Conservation (phyloP, 2,329 filamentous ascomycete genomes). For the Colletotrichum falcatum region DNA sequence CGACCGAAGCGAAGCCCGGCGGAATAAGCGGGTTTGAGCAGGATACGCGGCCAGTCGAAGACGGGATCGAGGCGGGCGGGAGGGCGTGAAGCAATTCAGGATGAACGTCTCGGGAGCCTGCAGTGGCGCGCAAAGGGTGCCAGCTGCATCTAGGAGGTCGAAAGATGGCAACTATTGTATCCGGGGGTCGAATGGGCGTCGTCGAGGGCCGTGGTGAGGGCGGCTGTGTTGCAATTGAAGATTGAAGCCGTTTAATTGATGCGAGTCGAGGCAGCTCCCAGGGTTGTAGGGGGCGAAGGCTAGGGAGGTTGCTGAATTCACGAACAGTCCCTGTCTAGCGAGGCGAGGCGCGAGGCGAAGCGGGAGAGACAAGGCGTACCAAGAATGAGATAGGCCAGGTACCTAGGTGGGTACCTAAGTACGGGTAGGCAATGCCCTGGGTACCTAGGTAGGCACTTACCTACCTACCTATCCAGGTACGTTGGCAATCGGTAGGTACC, state of each 20-base stretch:
- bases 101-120: slow-evolving; percentile 21
- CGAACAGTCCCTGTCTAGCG: slow-evolving; percentile 17
- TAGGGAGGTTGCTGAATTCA: slow-evolving; percentile 24
- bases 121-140: slow-evolving; percentile 21
- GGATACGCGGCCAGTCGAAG: slow-evolving; percentile 3
- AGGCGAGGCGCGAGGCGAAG: not conserved
- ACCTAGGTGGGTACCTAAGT: not conserved
- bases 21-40: not conserved
- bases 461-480: not conserved
- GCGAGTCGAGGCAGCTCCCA: slow-evolving; percentile 1
- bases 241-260: slow-evolving; percentile 24
- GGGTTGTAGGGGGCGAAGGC: slow-evolving; percentile 15
- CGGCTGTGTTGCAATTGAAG: slow-evolving; percentile 23
- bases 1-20: slow-evolving; percentile 36
- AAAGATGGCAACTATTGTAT: not conserved
- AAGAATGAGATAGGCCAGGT: not conserved
- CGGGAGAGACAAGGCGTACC: not conserved
- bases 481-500: not conserved
- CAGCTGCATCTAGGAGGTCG: slow-evolving; percentile 21
- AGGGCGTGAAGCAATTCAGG: slow-evolving; percentile 9
- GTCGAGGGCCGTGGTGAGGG: not conserved
- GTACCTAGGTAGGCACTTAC: slow-evolving; percentile 8
- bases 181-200: not conserved
- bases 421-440: not conserved
- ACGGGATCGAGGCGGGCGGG: slow-evolving; percentile 6